Conservation (phyloP, 805 yeast genomes). For the Blastobotrys parvus region DNA sequence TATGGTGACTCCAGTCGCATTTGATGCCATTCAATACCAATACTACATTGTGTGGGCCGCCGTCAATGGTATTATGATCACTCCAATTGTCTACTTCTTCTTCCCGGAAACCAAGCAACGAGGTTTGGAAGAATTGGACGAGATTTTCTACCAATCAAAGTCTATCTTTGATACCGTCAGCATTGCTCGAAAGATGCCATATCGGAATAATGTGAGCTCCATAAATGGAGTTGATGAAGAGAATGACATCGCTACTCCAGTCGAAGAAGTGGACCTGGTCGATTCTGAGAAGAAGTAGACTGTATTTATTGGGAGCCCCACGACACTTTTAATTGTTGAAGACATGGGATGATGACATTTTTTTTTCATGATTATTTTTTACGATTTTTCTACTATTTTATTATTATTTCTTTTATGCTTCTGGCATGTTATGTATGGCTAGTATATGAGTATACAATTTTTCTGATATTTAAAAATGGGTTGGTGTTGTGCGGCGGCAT, state of each 20-base stretch:
- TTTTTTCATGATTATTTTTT: too few relatives aligned
- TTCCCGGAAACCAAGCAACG: conserved; percentile 74
- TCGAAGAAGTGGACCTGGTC: background rate
- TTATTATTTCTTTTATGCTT: too few relatives aligned
- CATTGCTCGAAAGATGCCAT: conserved; percentile 7
- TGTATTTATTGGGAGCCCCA: background rate
- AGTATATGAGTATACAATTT: too few relatives aligned
- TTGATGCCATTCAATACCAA: conserved; percentile 40
- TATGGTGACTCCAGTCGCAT: conserved; percentile 44
- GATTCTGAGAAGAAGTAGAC: conserved; percentile 1
- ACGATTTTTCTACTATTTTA: too few relatives aligned
- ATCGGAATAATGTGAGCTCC: background rate
- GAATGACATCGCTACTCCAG: background rate
- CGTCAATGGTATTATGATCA: conserved; percentile 22
- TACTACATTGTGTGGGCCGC: conserved; percentile 52
- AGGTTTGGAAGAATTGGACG: conserved; percentile 65
- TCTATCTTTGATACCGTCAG: conserved; percentile 8
- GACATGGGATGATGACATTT: too few relatives aligned
- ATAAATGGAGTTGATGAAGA: background rate
- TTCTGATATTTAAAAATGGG: too few relatives aligned
- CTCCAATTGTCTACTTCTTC: conserved; percentile 40
- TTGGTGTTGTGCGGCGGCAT: too few relatives aligned
- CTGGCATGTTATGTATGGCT: too few relatives aligned
- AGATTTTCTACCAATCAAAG: conserved; percentile 31
- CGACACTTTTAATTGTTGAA: too few relatives aligned